phyloP scores from a whole-genome alignment of 1,284 basidiomycete genomes.

The Abortiporus biennis region DNA sequence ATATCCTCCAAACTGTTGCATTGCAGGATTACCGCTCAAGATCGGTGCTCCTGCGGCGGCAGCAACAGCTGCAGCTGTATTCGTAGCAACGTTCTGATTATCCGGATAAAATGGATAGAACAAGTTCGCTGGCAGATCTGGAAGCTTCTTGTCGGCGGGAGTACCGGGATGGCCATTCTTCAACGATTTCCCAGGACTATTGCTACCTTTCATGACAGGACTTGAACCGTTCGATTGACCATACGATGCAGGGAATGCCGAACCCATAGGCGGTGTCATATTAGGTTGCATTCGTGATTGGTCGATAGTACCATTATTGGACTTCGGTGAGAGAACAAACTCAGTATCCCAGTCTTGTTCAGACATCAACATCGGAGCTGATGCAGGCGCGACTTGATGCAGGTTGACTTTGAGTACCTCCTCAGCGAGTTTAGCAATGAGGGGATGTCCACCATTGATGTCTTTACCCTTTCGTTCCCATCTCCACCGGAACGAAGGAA shows the following conservation, averaged over 20 bases:
- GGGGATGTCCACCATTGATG: slow-evolving; percentile 63
- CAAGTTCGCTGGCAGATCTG: slow-evolving; percentile 56
- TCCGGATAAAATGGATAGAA: slow-evolving; percentile 76
- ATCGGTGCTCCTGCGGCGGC: slow-evolving; percentile 11
- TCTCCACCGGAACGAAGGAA: slow-evolving; percentile 79
- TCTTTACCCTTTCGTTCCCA: slow-evolving; percentile 73
- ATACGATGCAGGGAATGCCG: slow-evolving; percentile 8
- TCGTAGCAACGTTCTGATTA: slow-evolving; percentile 22
- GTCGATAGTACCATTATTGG: slow-evolving; percentile 8
- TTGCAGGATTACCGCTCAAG: slow-evolving; percentile 36
- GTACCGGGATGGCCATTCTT: slow-evolving; percentile 14
- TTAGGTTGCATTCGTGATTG: slow-evolving; percentile 9
- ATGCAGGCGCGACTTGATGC: slow-evolving; percentile 50
- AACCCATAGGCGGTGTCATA: slow-evolving; percentile 21
- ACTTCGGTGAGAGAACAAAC: slow-evolving; percentile 25
- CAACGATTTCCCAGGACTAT: slow-evolving; percentile 13
- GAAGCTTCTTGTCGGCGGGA: slow-evolving; percentile 29
- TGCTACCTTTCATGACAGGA: slow-evolving; percentile 5
- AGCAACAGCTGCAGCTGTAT: slow-evolving; percentile 16
- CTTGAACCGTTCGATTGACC: neutral
- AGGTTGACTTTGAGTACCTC: slow-evolving; percentile 67
- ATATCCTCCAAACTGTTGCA: slow-evolving; percentile 50
- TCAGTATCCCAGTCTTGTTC: slow-evolving; percentile 67
- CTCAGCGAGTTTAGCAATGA: slow-evolving; percentile 73
- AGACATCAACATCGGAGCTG: slow-evolving; percentile 50